phyloP scores from a whole-genome alignment of 371 early-diverging fungal species.

The Circinella umbellata region DNA sequence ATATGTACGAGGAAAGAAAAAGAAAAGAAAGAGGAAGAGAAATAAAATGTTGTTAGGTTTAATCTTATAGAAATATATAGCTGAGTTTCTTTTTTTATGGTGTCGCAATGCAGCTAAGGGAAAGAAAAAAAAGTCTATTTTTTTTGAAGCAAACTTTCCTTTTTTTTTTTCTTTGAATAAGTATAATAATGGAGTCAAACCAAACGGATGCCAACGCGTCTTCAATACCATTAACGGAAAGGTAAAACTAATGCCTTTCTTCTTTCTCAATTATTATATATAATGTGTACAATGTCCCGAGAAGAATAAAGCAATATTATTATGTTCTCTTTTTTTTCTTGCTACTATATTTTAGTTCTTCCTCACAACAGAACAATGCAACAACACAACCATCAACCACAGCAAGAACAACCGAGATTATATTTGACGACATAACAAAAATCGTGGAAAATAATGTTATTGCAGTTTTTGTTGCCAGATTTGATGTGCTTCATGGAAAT shows the following conservation, averaged over 20 bases:
- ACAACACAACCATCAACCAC: background rate
- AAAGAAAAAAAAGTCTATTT: background rate
- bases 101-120: too few species aligned
- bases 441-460: constrained; percentile 31
- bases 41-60: too few species aligned
- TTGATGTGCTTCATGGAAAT: constrained; percentile 64
- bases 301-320: too few species aligned
- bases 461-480: constrained; percentile 61
- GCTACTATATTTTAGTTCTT: background rate
- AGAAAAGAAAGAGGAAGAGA: background rate
- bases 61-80: too few species aligned
- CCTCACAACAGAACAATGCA: background rate
- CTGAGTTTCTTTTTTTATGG: too few species aligned
- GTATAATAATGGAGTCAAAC: background rate
- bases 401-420: background rate
- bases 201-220: constrained; percentile 6
- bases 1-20: background rate
- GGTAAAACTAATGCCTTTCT: background rate
- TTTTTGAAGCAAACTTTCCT: background rate
- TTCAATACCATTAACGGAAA: constrained; percentile 20
- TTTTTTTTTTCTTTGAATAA: background rate
- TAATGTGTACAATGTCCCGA: too few species aligned
- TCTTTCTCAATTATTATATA: background rate
- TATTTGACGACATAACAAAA: background rate
- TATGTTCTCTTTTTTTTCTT: too few species aligned